A percentile compares a stretch with the other conserved stretches of the same genome.
Evolutionary conservation across 768 basidiomycete species (phyloP).

Genomic region (Tylopilus felleus): DNA sequence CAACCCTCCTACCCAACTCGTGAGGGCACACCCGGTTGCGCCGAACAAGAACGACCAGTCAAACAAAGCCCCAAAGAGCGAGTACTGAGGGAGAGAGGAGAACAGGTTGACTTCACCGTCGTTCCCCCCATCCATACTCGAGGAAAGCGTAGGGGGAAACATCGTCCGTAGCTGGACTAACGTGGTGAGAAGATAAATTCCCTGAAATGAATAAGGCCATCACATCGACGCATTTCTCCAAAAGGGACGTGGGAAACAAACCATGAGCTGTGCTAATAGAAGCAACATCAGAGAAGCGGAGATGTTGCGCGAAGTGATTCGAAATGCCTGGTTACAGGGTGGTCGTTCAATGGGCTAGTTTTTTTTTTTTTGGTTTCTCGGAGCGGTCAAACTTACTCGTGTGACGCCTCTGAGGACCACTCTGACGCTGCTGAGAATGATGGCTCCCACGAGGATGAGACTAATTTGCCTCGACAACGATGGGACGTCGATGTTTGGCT

Average conservation of each 20-base stretch:
- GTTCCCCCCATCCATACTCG: slow-evolving; percentile 4
- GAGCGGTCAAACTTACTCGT: slow-evolving; percentile 37
- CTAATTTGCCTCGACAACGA: slow-evolving; percentile 56
- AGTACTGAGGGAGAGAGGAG: slow-evolving; percentile 67
- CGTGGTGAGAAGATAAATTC: slow-evolving; percentile 79
- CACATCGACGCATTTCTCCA: neutral
- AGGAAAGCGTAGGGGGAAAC: slow-evolving; percentile 56
- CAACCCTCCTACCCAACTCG: slow-evolving; percentile 52
- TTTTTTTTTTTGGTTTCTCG: neutral
- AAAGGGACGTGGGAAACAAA: slow-evolving; percentile 29
- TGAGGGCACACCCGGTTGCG: slow-evolving; percentile 44
- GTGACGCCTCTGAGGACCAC: slow-evolving; percentile 68
- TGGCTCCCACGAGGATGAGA: slow-evolving; percentile 67
- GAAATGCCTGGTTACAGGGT: slow-evolving; percentile 43
- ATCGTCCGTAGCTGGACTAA: slow-evolving; percentile 78
- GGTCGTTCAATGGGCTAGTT: neutral
- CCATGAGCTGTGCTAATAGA: slow-evolving; percentile 80
- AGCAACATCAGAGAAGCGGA: slow-evolving; percentile 77
- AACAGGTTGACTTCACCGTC: slow-evolving; percentile 50
- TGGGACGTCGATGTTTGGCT: slow-evolving; percentile 33
- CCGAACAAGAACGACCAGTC: slow-evolving; percentile 68
- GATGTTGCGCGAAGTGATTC: slow-evolving; percentile 63
- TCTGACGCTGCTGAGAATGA: slow-evolving; percentile 71
- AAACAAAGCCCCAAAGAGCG: slow-evolving; percentile 70
- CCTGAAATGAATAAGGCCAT: slow-evolving; percentile 41